Base-by-base conservation (phyloP, 345 rosid genomes). In the Populus davidiana region DNA sequence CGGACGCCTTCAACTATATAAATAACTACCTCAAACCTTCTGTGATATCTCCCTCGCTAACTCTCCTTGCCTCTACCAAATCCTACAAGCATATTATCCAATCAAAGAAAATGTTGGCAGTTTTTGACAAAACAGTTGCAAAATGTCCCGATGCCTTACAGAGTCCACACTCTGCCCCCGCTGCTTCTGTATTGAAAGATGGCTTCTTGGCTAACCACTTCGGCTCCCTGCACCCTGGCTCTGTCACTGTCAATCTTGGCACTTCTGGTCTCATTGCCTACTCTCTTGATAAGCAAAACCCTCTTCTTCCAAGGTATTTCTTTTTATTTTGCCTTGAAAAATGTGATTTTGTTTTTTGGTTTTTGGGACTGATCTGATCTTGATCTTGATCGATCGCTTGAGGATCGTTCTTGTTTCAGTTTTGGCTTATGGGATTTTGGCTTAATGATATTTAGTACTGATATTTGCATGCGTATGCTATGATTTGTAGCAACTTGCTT, bases 71-170 rank as follows among this genome's bases (percentile, higher is more conserved):
- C 39, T 39, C 36, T 16, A 25, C 41, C 33, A 35, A 23, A 56
- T 71, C 49, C 43, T 20, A 1, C 39, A 6, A 47, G 5, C 2
- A n/a, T 5, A 21, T 41, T 16, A 35, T 25, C 59, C 17, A 20
- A 17, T 14, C 31, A 21, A 13, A 11, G 70, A 79, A 83, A 83
- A 96, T 94, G 99, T 44, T 96, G 79, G 99, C 98, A 21, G 90
- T 96, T 27, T 94, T 96, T 73, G 94, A 96, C 70, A 93, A 90
- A 67, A 83, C 94, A 68, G 97, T 92, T 81, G 98, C 92, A 0
- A 92, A 91, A 83, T 83, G 89, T 77, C 99, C 98, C 0, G 94
- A 89, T 62, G 97, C 88, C 29, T 86, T 96, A 6, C 88, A 80
- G 84, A 90, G 83, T 80, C 95, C 89, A 1, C 85, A 87, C 29